A percentile compares a stretch with the other conserved stretches of the same genome.
phyloP scores from a whole-genome alignment of 169 alveolate species.

The Ichthyophthirius multifiliis region DNA sequence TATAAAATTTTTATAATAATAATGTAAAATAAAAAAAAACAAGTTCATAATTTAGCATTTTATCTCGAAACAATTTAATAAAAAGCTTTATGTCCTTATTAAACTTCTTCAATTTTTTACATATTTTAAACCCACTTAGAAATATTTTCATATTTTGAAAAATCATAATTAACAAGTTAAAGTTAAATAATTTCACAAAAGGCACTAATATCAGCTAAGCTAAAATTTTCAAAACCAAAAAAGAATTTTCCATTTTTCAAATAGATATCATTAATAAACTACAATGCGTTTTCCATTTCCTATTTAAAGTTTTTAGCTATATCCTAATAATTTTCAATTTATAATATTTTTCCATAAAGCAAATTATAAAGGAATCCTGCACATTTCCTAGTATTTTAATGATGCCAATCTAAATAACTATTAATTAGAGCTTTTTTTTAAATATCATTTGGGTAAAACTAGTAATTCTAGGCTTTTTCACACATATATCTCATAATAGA shows the following conservation, averaged over 20 bases:
- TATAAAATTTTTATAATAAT: too few relatives aligned
- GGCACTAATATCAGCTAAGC: not conserved
- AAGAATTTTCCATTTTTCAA: not conserved
- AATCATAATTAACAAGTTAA: not conserved
- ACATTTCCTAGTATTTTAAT: not conserved
- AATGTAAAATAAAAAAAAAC: too few relatives aligned
- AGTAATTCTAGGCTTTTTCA: not conserved
- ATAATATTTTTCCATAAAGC: not conserved
- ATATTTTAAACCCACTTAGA: not conserved
- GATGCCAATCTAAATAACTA: constrained; percentile 9
- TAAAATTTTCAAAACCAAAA: not conserved
- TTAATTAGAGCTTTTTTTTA: not conserved
- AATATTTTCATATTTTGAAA: not conserved
- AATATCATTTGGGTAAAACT: constrained; percentile 21
- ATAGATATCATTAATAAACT: not conserved
- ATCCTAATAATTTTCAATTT: too few relatives aligned
- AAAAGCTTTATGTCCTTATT: not conserved
- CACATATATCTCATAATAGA: constrained; percentile 29
- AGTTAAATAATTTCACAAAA: not conserved
- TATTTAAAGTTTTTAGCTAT: not conserved
- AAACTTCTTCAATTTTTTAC: not conserved
- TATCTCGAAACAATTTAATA: too few relatives aligned
- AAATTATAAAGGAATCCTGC: not conserved
- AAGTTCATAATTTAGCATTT: too few relatives aligned
- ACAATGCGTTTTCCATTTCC: not conserved